Percentiles rank a stretch among this genome's conserved stretches.
phyloP scores from a whole-genome alignment of 116 monocot species.

The Posidonia oceanica region DNA sequence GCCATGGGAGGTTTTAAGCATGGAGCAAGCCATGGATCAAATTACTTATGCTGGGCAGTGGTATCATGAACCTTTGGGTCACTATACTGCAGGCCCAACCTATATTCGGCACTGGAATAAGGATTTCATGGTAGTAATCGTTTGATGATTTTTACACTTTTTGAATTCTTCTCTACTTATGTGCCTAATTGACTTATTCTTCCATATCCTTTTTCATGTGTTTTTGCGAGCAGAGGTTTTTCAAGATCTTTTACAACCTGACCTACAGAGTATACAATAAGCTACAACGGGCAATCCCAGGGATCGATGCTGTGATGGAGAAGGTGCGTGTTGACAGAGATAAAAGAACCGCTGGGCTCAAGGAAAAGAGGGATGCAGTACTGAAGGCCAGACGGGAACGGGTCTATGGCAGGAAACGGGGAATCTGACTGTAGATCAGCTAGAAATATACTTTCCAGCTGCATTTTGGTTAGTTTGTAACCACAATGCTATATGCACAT shows the following conservation, averaged over 20 bases:
- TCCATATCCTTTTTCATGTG: no score
- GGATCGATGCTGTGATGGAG: conserved; percentile 32
- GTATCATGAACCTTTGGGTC: conserved; percentile 67
- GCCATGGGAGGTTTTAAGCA: conserved; percentile 78
- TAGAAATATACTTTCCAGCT: no score
- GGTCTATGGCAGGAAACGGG: no score
- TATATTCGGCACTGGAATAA: conserved; percentile 68
- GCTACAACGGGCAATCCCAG: conserved; percentile 34
- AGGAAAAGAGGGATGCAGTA: conserved; percentile 20
- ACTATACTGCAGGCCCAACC: conserved; percentile 64
- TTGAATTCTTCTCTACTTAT: no score
- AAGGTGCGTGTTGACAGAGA: conserved; percentile 31
- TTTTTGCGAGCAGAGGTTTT: conserved; percentile 25
- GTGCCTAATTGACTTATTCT: no score
- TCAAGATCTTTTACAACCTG: conserved; percentile 34
- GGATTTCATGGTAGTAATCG: conserved; percentile 43
- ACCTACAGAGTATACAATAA: conserved; percentile 36
- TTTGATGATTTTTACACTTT: not conserved
- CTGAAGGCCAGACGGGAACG: no score
- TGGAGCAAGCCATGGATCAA: conserved; percentile 82
- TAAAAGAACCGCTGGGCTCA: conserved; percentile 15
- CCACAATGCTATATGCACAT: no score
- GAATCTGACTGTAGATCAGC: no score
- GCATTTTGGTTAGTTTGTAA: no score
- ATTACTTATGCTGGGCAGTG: conserved; percentile 72